Percentiles rank a stretch among this genome's conserved stretches.
These are phyloP conservation scores for Boletus vinaceobasis DNA, from an alignment of 768 basidiomycete species.

Conservation along the genomic window DNA sequence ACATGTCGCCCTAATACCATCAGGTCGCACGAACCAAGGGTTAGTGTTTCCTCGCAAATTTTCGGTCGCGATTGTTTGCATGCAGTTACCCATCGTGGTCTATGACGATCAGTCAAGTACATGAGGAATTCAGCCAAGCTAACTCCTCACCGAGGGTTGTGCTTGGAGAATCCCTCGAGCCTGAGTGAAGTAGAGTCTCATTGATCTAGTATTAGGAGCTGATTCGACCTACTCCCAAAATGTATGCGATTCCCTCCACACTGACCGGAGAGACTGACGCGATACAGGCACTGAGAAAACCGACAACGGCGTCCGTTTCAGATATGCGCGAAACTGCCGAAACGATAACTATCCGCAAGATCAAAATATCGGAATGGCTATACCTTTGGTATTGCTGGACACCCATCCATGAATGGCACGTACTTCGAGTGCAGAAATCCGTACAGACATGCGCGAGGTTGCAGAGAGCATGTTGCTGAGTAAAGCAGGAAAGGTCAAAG, in stretches of 20 bases:
- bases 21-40: neutral
- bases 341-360: neutral
- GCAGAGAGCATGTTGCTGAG: neutral
- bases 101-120: neutral
- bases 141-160: neutral
- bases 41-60: neutral
- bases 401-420: slow-evolving; percentile 1
- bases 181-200: neutral
- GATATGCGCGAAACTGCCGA: neutral
- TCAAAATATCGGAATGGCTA: neutral
- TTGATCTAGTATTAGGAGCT: no score
- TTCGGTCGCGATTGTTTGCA: slow-evolving; percentile 4
- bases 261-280: neutral
- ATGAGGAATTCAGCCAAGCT: neutral
- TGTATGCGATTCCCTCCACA: neutral
- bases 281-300: neutral
- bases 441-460: slow-evolving; percentile 1
- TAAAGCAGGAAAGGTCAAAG: neutral
- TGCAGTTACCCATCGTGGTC: slow-evolving; percentile 5
- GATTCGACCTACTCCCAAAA: neutral
- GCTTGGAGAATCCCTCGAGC: neutral
- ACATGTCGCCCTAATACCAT: neutral
- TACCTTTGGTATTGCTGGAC: neutral
- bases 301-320: slow-evolving; percentile 1
- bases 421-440: neutral